Conservation (phyloP, 202 grass and related monocot genomes). For the Brachypodium distachyon region DNA sequence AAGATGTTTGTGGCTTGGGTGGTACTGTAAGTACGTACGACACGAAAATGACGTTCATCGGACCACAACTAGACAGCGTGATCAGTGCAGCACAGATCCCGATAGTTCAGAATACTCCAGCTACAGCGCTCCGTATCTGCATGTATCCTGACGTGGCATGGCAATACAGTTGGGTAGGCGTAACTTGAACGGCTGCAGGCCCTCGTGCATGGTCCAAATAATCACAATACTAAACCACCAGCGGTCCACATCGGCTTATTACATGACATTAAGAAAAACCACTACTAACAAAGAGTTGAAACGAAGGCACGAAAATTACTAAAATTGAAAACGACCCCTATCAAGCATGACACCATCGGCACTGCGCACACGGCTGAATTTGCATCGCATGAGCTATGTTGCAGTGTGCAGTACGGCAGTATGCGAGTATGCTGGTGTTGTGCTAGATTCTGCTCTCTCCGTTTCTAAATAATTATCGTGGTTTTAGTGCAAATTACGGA, state of each 20-base stretch:
- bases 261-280: background rate
- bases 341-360: background rate
- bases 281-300: background rate
- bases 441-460: too few species aligned
- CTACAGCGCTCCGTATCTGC: background rate
- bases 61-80: background rate
- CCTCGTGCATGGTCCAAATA: too few species aligned
- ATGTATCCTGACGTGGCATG: background rate
- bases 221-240: background rate
- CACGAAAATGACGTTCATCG: background rate
- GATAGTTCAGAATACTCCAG: background rate
- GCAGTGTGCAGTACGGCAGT: background rate
- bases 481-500: too few species aligned
- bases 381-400: too few species aligned
- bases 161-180: background rate
- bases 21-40: too few species aligned
- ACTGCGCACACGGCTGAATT: background rate
- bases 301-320: background rate
- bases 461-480: too few species aligned
- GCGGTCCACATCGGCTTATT: constrained; percentile 7
- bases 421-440: background rate
- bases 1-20: too few species aligned
- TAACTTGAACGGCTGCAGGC: background rate
- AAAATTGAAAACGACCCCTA: constrained; percentile 8
- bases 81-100: background rate